These are phyloP conservation scores for Penicillium sp. DNA, from an alignment of 2,329 filamentous ascomycete species.

Conservation along the genomic window DNA sequence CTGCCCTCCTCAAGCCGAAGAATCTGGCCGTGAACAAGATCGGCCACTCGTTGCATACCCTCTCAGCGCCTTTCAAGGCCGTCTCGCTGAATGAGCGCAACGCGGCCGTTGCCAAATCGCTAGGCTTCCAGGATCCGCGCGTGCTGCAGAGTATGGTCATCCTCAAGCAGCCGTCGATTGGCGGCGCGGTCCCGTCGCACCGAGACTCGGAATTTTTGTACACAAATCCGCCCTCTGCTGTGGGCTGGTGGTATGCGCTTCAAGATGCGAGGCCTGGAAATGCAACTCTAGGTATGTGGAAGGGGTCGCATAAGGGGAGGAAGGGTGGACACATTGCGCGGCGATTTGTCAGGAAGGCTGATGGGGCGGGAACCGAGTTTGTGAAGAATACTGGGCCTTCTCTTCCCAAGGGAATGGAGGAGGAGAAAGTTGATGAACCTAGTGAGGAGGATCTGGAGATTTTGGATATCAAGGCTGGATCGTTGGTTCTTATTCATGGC, in stretches of 20 bases:
- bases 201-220: slow-evolving; percentile 94
- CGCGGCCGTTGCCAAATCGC: slow-evolving; percentile 67
- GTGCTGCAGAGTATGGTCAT: slow-evolving; percentile 96
- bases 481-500: slow-evolving; percentile 90
- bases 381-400: slow-evolving; percentile 67
- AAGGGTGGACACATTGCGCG: slow-evolving; percentile 70
- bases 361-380: slow-evolving; percentile 67
- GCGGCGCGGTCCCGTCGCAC: slow-evolving; percentile 86
- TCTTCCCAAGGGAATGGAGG: slow-evolving; percentile 64
- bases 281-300: slow-evolving; percentile 84
- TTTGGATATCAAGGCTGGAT: slow-evolving; percentile 87
- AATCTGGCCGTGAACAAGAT: slow-evolving; percentile 87
- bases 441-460: slow-evolving; percentile 65
- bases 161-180: slow-evolving; percentile 97
- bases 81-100: slow-evolving; percentile 55
- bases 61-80: slow-evolving; percentile 68
- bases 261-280: slow-evolving; percentile 88
- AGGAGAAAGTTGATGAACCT: slow-evolving; percentile 41
- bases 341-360: slow-evolving; percentile 72
- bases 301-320: slow-evolving; percentile 68
- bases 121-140: slow-evolving; percentile 77
- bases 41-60: slow-evolving; percentile 74
- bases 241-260: slow-evolving; percentile 97
- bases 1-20: slow-evolving; percentile 76
- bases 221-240: slow-evolving; percentile 82